Percentiles rank a stretch among this genome's conserved stretches.
Evolutionary conservation across 1,284 basidiomycete species (phyloP).

Genomic region (Taiwanofungus camphoratus): DNA sequence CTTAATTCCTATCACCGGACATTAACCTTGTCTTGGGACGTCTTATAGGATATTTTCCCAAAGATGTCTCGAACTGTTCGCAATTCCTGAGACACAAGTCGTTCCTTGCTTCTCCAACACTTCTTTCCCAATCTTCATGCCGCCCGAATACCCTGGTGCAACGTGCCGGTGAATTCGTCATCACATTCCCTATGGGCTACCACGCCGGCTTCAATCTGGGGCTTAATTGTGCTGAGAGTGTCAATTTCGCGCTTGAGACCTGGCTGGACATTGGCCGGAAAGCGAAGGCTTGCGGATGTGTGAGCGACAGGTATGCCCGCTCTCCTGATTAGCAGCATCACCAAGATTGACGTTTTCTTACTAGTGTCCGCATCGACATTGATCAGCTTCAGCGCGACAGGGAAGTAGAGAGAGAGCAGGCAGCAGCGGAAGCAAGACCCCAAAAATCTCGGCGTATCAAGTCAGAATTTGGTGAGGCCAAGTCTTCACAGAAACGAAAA

Average conservation of each 20-base stretch:
- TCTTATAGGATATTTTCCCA: slow-evolving; percentile 74
- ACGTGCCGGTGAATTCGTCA: slow-evolving; percentile 89
- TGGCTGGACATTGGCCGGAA: slow-evolving; percentile 89
- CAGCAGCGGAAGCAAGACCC: background rate
- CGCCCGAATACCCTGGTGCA: slow-evolving; percentile 88
- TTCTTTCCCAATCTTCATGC: slow-evolving; percentile 77
- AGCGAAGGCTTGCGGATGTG: slow-evolving; percentile 80
- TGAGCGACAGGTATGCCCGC: slow-evolving; percentile 68
- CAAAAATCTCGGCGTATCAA: slow-evolving; percentile 8
- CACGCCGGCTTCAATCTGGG: slow-evolving; percentile 98
- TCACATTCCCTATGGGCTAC: slow-evolving; percentile 93
- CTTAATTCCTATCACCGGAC: background rate
- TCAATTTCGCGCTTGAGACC: slow-evolving; percentile 95
- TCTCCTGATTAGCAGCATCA: background rate
- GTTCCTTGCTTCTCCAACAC: slow-evolving; percentile 86
- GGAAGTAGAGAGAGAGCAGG: slow-evolving; percentile 37
- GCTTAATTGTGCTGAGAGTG: slow-evolving; percentile 96
- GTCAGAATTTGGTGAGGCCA: background rate
- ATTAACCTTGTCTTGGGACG: background rate
- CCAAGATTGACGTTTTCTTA: slow-evolving; percentile 6
- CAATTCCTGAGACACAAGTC: slow-evolving; percentile 98
- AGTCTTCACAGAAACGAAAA: slow-evolving; percentile 33
- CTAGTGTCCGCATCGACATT: slow-evolving; percentile 87
- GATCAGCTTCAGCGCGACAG: slow-evolving; percentile 71
- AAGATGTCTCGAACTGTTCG: slow-evolving; percentile 77